Percentiles rank a stretch among this genome's conserved stretches.
These are phyloP conservation scores for Luzula sylvatica DNA, from an alignment of 176 grass and related monocot species.

Conservation along the genomic window DNA sequence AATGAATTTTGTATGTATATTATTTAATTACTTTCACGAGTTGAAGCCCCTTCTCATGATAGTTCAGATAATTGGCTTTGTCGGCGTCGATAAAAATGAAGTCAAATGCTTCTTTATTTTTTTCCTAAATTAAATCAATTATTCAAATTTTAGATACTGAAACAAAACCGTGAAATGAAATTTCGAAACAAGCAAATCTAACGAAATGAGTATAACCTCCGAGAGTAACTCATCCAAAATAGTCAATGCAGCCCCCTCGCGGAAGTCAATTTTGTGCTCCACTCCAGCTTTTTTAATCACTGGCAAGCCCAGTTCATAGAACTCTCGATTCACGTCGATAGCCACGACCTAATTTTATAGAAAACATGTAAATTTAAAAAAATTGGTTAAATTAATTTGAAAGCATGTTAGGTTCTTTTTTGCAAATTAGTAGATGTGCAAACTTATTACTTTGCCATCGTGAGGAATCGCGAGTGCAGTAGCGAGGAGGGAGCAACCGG, in stretches of 20 bases:
- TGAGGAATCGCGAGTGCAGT: constrained; percentile 42
- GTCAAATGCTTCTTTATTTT: constrained; percentile 39
- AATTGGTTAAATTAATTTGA: too few relatives aligned
- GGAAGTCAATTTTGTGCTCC: constrained; percentile 62
- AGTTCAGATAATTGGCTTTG: constrained; percentile 37
- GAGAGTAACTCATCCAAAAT: constrained; percentile 6
- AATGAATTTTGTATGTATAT: too few relatives aligned
- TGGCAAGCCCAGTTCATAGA: constrained; percentile 45
- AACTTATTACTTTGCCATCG: constrained; percentile 35
- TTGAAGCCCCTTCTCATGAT: constrained; percentile 43
- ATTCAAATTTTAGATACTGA: too few relatives aligned
- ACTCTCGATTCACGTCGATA: constrained; percentile 44
- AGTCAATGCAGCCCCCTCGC: constrained; percentile 10
- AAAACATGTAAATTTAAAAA: too few relatives aligned
- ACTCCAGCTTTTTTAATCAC: constrained; percentile 62
- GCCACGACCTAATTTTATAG: constrained; percentile 60
- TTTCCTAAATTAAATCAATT: too few relatives aligned
- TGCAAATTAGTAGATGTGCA: background rate
- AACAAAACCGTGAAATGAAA: too few relatives aligned
- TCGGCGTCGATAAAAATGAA: constrained; percentile 72
- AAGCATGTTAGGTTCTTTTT: background rate
- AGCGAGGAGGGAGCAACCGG: constrained; percentile 62
- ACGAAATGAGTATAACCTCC: too few relatives aligned
- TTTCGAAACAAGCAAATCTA: too few relatives aligned
- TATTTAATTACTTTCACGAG: constrained; percentile 26